Percentiles rank a stretch among this genome's conserved stretches.
Evolutionary conservation across 139 green algal genomes (phyloP).

Genomic region (Marvania coccoides): DNA sequence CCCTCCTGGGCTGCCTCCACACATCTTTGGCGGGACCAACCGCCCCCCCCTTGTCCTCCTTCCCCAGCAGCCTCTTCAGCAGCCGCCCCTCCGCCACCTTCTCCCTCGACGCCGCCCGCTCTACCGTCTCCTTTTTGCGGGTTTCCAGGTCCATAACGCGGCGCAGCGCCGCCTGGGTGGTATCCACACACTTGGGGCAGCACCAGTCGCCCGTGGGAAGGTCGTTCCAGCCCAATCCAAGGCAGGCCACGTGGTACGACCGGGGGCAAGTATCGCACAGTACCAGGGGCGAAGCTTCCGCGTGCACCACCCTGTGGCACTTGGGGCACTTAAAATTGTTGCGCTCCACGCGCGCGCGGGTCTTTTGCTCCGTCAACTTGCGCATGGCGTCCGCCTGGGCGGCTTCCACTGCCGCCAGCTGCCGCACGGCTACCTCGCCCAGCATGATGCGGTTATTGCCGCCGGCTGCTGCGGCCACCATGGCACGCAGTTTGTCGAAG

Average conservation of each 20-base stretch:
- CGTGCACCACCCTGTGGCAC: conserved; percentile 40
- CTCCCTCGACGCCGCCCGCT: conserved; percentile 7
- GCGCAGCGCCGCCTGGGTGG: conserved; percentile 14
- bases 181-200: conserved; percentile 40
- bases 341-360: conserved; percentile 7
- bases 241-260: conserved; percentile 41
- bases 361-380: background rate
- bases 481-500: background rate
- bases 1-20: background rate
- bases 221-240: conserved; percentile 20
- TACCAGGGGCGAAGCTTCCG: conserved; percentile 26
- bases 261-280: conserved; percentile 48
- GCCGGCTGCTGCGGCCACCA: background rate
- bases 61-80: conserved; percentile 17
- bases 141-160: conserved; percentile 30
- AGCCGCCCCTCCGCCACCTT: conserved; percentile 40
- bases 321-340: conserved; percentile 53
- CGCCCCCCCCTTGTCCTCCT: conserved; percentile 9
- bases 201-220: conserved; percentile 39
- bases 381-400: conserved; percentile 6
- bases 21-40: background rate
- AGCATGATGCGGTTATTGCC: background rate
- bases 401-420: conserved; percentile 3
- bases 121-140: conserved; percentile 5
- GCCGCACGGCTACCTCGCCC: background rate